Conservation (phyloP, 441 rosid genomes). For the Biscutella auriculata region DNA sequence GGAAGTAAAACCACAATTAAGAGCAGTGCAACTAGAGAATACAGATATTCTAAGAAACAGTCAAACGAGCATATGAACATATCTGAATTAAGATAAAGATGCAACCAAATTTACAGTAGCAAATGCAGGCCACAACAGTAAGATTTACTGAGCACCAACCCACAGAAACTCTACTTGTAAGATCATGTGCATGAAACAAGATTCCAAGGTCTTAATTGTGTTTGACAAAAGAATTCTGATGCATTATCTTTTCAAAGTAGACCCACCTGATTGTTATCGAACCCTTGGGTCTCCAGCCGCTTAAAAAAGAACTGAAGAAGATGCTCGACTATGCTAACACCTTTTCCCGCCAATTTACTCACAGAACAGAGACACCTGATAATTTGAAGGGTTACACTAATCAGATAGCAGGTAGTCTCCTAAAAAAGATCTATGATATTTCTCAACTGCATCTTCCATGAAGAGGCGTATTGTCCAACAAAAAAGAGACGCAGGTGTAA, state of each 20-base stretch:
- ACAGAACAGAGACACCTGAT: slow-evolving; percentile 89
- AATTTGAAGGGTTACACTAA: slow-evolving; percentile 13
- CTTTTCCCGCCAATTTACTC: slow-evolving; percentile 69
- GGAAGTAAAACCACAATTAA: not conserved
- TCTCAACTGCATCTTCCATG: slow-evolving; percentile 10
- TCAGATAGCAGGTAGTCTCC: slow-evolving; percentile 15
- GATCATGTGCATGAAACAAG: slow-evolving; percentile 1
- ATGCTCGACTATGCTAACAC: slow-evolving; percentile 59
- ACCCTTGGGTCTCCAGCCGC: slow-evolving; percentile 62
- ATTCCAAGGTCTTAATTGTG: not conserved
- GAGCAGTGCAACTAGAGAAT: not conserved
- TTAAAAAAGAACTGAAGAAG: slow-evolving; percentile 87
- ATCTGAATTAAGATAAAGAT: not conserved
- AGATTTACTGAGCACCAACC: not conserved
- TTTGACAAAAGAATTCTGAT: not conserved
- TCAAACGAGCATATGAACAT: not conserved
- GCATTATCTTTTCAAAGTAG: slow-evolving; percentile 6
- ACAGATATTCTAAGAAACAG: slow-evolving; percentile 8
- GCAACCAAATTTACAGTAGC: slow-evolving; percentile 4
- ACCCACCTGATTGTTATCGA: slow-evolving; percentile 83
- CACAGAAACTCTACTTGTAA: not conserved
- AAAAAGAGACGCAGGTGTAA: not conserved
- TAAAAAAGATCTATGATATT: not conserved
- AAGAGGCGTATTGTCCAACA: slow-evolving; percentile 5
- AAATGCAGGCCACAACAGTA: slow-evolving; percentile 9